Evolutionary conservation across 2,329 filamentous ascomycete genomes (phyloP).

Genomic region (Tothia fuscella): DNA sequence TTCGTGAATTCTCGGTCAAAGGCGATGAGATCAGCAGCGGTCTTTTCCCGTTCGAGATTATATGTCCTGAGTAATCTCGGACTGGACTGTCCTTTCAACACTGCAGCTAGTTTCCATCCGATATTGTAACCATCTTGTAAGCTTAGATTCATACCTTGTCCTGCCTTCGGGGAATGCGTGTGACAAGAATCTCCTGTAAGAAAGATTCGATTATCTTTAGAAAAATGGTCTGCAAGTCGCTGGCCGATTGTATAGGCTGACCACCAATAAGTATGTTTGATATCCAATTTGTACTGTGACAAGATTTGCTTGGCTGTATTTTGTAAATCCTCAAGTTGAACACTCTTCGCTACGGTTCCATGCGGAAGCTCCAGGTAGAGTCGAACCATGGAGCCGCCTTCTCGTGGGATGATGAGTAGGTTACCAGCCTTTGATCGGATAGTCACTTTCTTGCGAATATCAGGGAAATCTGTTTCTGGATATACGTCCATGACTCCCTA

Average conservation of each 20-base stretch:
- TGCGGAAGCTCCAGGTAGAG: slow-evolving; percentile 49
- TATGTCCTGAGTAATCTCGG: slow-evolving; percentile 38
- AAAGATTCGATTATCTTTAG: slow-evolving; percentile 48
- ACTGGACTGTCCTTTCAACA: slow-evolving; percentile 27
- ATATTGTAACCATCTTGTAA: slow-evolving; percentile 56
- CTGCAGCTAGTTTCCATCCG: slow-evolving; percentile 43
- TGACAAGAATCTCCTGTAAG: slow-evolving; percentile 56
- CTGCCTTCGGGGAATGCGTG: slow-evolving; percentile 49
- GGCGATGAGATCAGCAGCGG: slow-evolving; percentile 54
- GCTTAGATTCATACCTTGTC: slow-evolving; percentile 60
- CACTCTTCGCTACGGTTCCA: slow-evolving; percentile 40
- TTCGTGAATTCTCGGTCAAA: slow-evolving; percentile 38
- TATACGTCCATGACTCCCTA: slow-evolving; percentile 35
- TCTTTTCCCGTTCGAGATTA: slow-evolving; percentile 40
- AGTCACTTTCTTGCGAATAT: slow-evolving; percentile 26
- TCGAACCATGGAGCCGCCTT: slow-evolving; percentile 47
- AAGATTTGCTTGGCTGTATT: slow-evolving; percentile 52
- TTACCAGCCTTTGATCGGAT: slow-evolving; percentile 45
- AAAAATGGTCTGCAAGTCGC: slow-evolving; percentile 47
- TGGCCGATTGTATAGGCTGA: slow-evolving; percentile 54
- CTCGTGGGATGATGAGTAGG: slow-evolving; percentile 53
- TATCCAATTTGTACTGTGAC: slow-evolving; percentile 53
- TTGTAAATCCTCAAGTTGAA: slow-evolving; percentile 53
- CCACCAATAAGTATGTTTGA: slow-evolving; percentile 56
- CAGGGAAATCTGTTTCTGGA: slow-evolving; percentile 44